A percentile compares a stretch with the other conserved stretches of the same genome.
These are phyloP conservation scores for Pseudocercospora musae DNA, from an alignment of 2,329 filamentous ascomycete species.

Conservation along the genomic window DNA sequence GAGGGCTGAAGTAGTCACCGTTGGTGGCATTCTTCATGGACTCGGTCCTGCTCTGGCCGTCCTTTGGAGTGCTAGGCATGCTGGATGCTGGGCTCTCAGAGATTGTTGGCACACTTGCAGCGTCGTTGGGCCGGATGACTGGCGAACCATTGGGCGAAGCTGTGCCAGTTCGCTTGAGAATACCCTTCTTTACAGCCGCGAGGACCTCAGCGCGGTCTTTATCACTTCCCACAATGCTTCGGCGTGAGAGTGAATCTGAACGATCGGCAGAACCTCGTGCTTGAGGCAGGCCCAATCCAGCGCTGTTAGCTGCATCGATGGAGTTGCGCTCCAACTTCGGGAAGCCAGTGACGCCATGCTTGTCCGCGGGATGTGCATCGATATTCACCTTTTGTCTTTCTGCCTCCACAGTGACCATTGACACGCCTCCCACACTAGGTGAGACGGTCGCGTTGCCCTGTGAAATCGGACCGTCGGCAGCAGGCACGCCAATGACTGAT, in stretches of 20 bases:
- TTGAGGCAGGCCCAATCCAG: constrained; percentile 28
- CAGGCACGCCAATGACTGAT: constrained; percentile 75
- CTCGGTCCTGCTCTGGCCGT: constrained; percentile 58
- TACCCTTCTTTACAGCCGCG: constrained; percentile 90
- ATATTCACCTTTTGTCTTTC: constrained; percentile 82
- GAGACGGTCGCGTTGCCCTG: constrained; percentile 25
- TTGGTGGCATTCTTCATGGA: constrained; percentile 61
- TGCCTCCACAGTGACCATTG: constrained; percentile 93
- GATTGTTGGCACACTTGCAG: constrained; percentile 58
- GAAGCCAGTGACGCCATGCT: constrained; percentile 74
- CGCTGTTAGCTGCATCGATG: constrained; percentile 57
- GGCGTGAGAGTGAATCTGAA: constrained; percentile 61
- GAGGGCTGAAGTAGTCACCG: constrained; percentile 85
- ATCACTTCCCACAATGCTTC: constrained; percentile 89
- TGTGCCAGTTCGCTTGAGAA: constrained; percentile 73
- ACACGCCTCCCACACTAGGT: constrained; percentile 77
- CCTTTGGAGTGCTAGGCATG: constrained; percentile 81
- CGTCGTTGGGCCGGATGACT: constrained; percentile 61
- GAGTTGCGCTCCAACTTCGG: constrained; percentile 82
- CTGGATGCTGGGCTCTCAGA: constrained; percentile 80
- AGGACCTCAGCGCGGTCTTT: constrained; percentile 87
- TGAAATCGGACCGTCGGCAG: constrained; percentile 63
- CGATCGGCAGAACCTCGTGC: constrained; percentile 51
- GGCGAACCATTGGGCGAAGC: constrained; percentile 68
- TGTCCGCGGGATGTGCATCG: constrained; percentile 64